Conservation (phyloP, 352 stramenopile species). For the Blastocystis sp. region DNA sequence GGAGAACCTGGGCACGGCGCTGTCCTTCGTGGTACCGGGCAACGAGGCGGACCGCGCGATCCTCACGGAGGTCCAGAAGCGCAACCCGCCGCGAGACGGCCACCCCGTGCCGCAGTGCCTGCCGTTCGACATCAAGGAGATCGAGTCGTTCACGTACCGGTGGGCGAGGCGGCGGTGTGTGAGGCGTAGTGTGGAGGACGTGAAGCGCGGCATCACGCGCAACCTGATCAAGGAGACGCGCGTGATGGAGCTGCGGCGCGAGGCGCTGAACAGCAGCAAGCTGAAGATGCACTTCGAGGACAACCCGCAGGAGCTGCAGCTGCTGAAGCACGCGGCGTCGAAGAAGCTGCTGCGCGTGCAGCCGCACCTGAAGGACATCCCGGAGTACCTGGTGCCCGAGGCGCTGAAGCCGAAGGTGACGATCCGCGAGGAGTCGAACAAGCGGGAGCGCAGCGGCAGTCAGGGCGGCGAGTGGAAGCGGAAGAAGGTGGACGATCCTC, state of each 20-base stretch:
- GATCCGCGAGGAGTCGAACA: conserved; percentile 80
- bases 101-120: conserved; percentile 87
- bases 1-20: conserved; percentile 80
- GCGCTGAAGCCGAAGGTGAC: conserved; percentile 83
- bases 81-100: conserved; percentile 78
- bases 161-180: neutral
- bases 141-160: conserved; percentile 94
- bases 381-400: conserved; percentile 93
- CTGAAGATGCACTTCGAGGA: conserved; percentile 92
- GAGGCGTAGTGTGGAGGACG: conserved; percentile 82
- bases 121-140: conserved; percentile 93
- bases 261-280: conserved; percentile 95
- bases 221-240: conserved; percentile 89
- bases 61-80: conserved; percentile 85
- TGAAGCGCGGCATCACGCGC: conserved; percentile 87
- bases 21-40: conserved; percentile 87
- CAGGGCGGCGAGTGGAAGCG: conserved; percentile 75
- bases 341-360: conserved; percentile 88
- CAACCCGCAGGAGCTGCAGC: conserved; percentile 88
- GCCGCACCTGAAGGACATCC: conserved; percentile 87
- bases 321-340: conserved; percentile 90
- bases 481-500: conserved; percentile 89
- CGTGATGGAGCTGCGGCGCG: conserved; percentile 90
- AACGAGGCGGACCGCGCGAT: conserved; percentile 80
- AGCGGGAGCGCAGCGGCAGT: conserved; percentile 73